A percentile compares a stretch with the other conserved stretches of the same genome.
phyloP scores from a whole-genome alignment of 306 rosid genomes.

The Begonia peltatifolia region DNA sequence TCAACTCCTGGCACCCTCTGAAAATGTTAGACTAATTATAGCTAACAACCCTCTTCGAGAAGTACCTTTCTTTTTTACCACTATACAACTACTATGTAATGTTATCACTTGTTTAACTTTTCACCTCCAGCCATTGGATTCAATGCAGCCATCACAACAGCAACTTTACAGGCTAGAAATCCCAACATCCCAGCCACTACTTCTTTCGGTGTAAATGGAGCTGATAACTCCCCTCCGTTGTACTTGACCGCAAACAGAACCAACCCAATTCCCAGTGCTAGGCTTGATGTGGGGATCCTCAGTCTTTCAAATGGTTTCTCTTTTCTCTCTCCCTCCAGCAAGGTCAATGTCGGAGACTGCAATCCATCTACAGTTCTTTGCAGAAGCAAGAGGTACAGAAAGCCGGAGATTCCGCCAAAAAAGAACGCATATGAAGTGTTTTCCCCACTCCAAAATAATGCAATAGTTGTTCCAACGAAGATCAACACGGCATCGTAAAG shows the following conservation, averaged over 20 bases:
- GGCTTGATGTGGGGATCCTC: constrained; percentile 29
- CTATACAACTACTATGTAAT: too few relatives aligned
- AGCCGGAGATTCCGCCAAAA: constrained; percentile 64
- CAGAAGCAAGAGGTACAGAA: constrained; percentile 68
- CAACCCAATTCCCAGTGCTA: constrained; percentile 43
- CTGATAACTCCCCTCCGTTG: constrained; percentile 34
- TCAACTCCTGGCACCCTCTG: too few relatives aligned
- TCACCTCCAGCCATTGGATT: constrained; percentile 39
- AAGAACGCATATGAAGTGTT: constrained; percentile 48
- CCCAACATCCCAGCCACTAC: constrained; percentile 66
- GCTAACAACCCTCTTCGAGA: too few relatives aligned
- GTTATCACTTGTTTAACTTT: constrained; percentile 13
- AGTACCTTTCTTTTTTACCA: too few relatives aligned
- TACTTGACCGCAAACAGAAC: constrained; percentile 29
- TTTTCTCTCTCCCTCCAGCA: background rate
- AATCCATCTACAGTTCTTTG: constrained; percentile 82
- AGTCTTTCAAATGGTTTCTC: background rate
- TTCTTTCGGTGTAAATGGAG: constrained; percentile 40
- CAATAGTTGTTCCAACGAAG: constrained; percentile 36
- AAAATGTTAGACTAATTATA: too few relatives aligned
- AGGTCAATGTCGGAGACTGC: constrained; percentile 12
- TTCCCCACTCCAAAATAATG: constrained; percentile 42
- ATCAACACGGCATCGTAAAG: constrained; percentile 63
- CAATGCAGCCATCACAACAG: constrained; percentile 72
- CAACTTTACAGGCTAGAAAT: constrained; percentile 63